Percentiles rank a stretch among this genome's conserved stretches.
Conservation (phyloP, 768 basidiomycete species). For the Dendrothele bispora region DNA sequence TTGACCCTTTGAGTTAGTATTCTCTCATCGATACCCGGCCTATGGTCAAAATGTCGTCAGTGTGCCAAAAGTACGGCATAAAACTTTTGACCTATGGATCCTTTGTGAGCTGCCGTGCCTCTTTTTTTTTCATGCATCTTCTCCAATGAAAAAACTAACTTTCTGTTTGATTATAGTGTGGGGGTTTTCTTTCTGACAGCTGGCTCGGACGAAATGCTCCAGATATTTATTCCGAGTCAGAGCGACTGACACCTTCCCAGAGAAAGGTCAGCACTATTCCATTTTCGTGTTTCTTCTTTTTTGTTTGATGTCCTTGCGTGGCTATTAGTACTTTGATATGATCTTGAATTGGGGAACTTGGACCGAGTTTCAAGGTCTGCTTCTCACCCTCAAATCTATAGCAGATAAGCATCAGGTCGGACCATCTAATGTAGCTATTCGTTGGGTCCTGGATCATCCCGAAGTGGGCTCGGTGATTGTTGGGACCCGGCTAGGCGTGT, state of each 20-base stretch:
- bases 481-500: conserved; percentile 54
- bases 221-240: conserved; percentile 42
- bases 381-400: conserved; percentile 43
- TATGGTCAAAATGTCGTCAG: conserved; percentile 53
- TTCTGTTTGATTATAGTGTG: conserved; percentile 40
- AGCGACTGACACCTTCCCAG: conserved; percentile 56
- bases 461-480: conserved; percentile 62
- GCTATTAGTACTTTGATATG: conserved; percentile 54
- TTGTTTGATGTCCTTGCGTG: not conserved
- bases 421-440: conserved; percentile 58
- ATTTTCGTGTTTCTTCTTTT: not conserved
- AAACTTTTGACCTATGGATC: conserved; percentile 65
- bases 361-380: conserved; percentile 51
- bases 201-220: conserved; percentile 52
- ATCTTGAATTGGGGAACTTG: conserved; percentile 57
- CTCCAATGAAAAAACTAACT: not conserved
- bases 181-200: conserved; percentile 58
- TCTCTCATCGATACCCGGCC: conserved; percentile 61
- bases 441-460: conserved; percentile 58
- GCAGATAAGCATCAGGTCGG: conserved; percentile 50
- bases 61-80: conserved; percentile 51
- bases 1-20: no score
- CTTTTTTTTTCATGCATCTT: not conserved
- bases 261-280: conserved; percentile 42
- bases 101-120: conserved; percentile 37